Conservation (phyloP, 2,329 filamentous ascomycete species). For the Fusarium sp. region DNA sequence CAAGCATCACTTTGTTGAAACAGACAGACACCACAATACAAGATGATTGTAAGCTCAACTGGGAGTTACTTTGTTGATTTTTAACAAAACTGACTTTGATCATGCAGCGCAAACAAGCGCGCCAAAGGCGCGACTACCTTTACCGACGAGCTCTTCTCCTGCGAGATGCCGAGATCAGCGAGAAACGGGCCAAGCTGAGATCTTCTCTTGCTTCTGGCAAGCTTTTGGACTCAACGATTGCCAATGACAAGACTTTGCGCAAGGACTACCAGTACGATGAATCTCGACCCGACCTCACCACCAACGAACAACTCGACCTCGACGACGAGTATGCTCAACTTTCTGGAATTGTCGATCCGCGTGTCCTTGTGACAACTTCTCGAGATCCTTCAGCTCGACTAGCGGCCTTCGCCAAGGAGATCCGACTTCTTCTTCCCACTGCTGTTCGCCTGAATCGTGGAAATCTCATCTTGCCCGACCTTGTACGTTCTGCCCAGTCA, state of each 20-base stretch:
- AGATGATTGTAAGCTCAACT: slow-evolving; percentile 53
- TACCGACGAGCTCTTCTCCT: slow-evolving; percentile 90
- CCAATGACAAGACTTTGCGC: slow-evolving; percentile 85
- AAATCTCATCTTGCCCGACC: slow-evolving; percentile 86
- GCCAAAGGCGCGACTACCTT: slow-evolving; percentile 70
- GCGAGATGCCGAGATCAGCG: slow-evolving; percentile 90
- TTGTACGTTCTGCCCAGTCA: slow-evolving; percentile 84
- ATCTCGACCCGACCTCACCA: slow-evolving; percentile 74
- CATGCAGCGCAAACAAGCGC: slow-evolving; percentile 57
- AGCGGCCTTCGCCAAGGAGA: slow-evolving; percentile 92
- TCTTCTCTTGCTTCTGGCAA: slow-evolving; percentile 90
- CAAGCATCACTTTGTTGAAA: slow-evolving; percentile 16
- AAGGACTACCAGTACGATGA: slow-evolving; percentile 96
- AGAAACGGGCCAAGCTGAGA: slow-evolving; percentile 89
- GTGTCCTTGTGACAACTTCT: slow-evolving; percentile 90
- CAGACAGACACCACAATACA: slow-evolving; percentile 1
- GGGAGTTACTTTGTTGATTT: background rate
- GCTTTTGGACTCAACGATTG: slow-evolving; percentile 82
- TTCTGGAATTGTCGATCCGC: slow-evolving; percentile 90
- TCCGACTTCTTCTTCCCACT: slow-evolving; percentile 85
- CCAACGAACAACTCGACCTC: slow-evolving; percentile 77
- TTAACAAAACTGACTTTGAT: slow-evolving; percentile 36
- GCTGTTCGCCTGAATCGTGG: slow-evolving; percentile 91
- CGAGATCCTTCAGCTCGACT: slow-evolving; percentile 87
- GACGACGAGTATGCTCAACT: slow-evolving; percentile 93